phyloP scores from a whole-genome alignment of 352 stramenopile species.

The Pythium rhizo-oryzae region DNA sequence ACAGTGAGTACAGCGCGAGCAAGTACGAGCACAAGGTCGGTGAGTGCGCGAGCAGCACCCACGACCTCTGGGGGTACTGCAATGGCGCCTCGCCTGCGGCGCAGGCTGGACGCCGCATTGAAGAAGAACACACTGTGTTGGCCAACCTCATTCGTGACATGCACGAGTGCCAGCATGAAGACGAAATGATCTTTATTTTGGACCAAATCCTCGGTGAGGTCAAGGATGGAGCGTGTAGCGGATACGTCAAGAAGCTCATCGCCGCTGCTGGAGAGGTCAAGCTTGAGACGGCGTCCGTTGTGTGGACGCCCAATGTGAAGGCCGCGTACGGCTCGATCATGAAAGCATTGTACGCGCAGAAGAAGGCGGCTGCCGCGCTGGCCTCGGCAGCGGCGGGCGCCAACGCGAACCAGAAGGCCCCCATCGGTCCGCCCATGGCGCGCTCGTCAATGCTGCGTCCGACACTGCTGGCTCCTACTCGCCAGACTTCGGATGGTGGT shows the following conservation, averaged over 20 bases:
- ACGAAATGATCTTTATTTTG: slow-evolving; percentile 86
- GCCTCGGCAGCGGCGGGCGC: slow-evolving; percentile 1
- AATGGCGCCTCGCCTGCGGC: slow-evolving; percentile 44
- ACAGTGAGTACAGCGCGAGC: slow-evolving; percentile 67
- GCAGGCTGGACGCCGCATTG: slow-evolving; percentile 54
- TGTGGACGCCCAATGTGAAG: slow-evolving; percentile 80
- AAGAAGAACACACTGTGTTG: slow-evolving; percentile 74
- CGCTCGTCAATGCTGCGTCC: slow-evolving; percentile 31
- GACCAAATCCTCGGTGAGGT: slow-evolving; percentile 83
- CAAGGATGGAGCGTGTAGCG: slow-evolving; percentile 56
- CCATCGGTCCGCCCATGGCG: slow-evolving; percentile 28
- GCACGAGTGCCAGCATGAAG: slow-evolving; percentile 67
- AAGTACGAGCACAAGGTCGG: slow-evolving; percentile 68
- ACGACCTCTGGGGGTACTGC: slow-evolving; percentile 22
- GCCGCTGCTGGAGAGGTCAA: slow-evolving; percentile 73
- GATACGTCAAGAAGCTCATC: slow-evolving; percentile 79
- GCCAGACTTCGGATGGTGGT: slow-evolving; percentile 53
- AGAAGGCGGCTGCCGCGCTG: slow-evolving; percentile 20
- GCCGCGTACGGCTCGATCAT: slow-evolving; percentile 79
- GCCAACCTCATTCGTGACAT: slow-evolving; percentile 78
- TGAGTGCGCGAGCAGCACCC: slow-evolving; percentile 13
- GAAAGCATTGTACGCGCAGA: slow-evolving; percentile 61
- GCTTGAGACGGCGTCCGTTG: slow-evolving; percentile 48
- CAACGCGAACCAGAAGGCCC: slow-evolving; percentile 1
- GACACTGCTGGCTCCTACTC: slow-evolving; percentile 27